phyloP scores from a whole-genome alignment of 306 rosid species.

The Alnus glutinosa region DNA sequence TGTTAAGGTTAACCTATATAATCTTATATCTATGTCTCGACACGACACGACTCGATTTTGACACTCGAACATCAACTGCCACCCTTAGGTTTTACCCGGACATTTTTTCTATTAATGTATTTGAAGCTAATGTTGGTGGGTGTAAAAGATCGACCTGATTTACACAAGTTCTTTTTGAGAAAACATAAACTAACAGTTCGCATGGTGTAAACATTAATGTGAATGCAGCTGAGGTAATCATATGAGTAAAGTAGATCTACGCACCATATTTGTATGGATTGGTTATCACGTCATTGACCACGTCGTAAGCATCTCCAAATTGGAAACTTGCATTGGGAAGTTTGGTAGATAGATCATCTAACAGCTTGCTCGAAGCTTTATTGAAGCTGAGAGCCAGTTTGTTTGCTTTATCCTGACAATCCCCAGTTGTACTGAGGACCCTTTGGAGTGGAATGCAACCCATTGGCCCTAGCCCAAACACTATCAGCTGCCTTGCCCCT shows the following conservation, averaged over 20 bases:
- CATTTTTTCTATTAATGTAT: too few species aligned
- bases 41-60: too few species aligned
- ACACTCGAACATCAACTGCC: too few species aligned
- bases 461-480: slow-evolving; percentile 93
- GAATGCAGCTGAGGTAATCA: neutral
- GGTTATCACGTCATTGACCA: slow-evolving; percentile 62
- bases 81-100: too few species aligned
- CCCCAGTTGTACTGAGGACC: slow-evolving; percentile 67
- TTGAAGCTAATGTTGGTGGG: too few species aligned
- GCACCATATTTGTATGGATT: slow-evolving; percentile 72
- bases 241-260: slow-evolving; percentile 2
- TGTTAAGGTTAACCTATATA: too few species aligned
- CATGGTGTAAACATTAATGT: neutral
- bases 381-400: slow-evolving; percentile 78
- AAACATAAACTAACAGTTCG: neutral
- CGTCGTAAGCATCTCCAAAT: slow-evolving; percentile 91
- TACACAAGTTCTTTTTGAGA: too few species aligned
- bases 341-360: slow-evolving; percentile 43
- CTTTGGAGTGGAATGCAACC: slow-evolving; percentile 95
- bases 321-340: slow-evolving; percentile 68
- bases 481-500: slow-evolving; percentile 84
- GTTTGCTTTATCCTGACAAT: slow-evolving; percentile 63
- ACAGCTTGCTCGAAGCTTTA: slow-evolving; percentile 49
- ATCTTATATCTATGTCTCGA: too few species aligned
- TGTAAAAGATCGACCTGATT: too few species aligned